Evolutionary conservation across 257 asterid species (phyloP), one percentile per base, ranked within the genome.

Genomic region (Misopates orontium): DNA sequence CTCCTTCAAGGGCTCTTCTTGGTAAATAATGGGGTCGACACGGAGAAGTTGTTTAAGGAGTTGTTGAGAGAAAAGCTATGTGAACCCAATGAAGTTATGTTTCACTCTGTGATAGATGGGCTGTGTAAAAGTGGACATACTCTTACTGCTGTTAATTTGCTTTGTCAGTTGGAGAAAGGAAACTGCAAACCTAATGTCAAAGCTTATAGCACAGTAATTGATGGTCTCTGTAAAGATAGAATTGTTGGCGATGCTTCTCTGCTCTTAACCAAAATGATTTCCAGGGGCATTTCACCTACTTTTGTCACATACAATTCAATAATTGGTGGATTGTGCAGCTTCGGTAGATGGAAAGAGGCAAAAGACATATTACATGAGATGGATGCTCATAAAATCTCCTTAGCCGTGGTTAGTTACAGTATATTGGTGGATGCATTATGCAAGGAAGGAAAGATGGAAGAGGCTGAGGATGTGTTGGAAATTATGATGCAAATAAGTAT

Each of bases 61-160:
- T 49, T 72, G 41, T 24, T 24, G 21, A 40, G 9, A 10, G 54
- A 66, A 9, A 17, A 56, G 44, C 3, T 50, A 0, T 73, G 74
- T 51, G 69, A 70, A 24, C 63, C 71, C 0, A 7, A 69, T 62
- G 58, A 17, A 57, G 25, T 36, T n/a, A 53, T 5, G 4, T 61
- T 19, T 40, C 52, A 47, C 18, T 53, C 31, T 20, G 58, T 78
- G 19, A 60, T 78, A 2, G 8, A 74, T 50, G 83, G 79, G 48
- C 24, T 78, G 18, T 78, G 73, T 71, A 70, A 78, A 42, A 40
- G 57, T 0, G 70, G 75, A 5, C 4, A 32, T 8, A 60, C 64
- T 17, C 42, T 2, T 40, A 58, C 11, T 4, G 67, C 78, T 1
- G 1, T 22, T 32, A 22, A 59, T n/a, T 58, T 68, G 51, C 72